A percentile compares a stretch with the other conserved stretches of the same genome.
phyloP scores from a whole-genome alignment of 371 early-diverging fungal genomes.

The Mucor piriformis region DNA sequence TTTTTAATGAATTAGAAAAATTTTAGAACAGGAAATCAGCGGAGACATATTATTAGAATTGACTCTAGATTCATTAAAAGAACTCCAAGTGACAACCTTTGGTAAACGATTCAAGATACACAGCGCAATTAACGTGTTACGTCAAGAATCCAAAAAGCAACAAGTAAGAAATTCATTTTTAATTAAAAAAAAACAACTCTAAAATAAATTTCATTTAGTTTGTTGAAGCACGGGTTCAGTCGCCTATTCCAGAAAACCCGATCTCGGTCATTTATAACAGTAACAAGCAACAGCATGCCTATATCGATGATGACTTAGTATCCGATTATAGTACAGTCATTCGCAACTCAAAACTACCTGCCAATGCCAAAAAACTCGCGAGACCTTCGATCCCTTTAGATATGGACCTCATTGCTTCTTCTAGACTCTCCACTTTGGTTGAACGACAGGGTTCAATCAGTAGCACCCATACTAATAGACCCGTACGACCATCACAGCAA shows the following conservation, averaged over 20 bases:
- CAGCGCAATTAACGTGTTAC: constrained; percentile 62
- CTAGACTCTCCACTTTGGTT: constrained; percentile 9
- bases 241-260: constrained; percentile 6
- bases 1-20: not conserved
- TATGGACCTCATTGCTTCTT: constrained; percentile 18
- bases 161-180: not conserved
- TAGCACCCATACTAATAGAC: not conserved
- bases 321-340: constrained; percentile 37
- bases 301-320: constrained; percentile 34
- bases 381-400: constrained; percentile 22
- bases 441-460: constrained; percentile 7
- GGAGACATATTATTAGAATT: constrained; percentile 71
- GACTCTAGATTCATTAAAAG: constrained; percentile 69
- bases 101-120: constrained; percentile 74
- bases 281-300: constrained; percentile 11
- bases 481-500: not conserved
- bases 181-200: not conserved
- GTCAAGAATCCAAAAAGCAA: constrained; percentile 28
- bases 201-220: not conserved
- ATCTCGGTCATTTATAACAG: constrained; percentile 2
- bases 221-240: constrained; percentile 4
- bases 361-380: not conserved
- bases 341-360: constrained; percentile 12
- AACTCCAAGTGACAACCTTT: constrained; percentile 68
- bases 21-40: constrained; percentile 69